Evolutionary conservation across 192 early-diverging fungal genomes (phyloP).

Genomic region (Gigaspora rosea): DNA sequence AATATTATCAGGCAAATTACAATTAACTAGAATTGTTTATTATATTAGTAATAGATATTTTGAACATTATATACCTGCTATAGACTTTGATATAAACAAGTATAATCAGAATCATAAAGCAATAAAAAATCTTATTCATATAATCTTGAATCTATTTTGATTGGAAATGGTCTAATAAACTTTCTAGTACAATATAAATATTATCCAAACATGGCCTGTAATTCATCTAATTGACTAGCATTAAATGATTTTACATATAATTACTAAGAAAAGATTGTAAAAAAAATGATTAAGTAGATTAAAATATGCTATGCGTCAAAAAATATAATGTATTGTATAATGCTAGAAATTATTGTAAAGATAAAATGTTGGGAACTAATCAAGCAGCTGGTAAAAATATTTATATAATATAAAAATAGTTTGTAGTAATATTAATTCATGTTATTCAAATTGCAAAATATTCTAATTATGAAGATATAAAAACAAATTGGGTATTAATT

Average conservation of each 20-base stretch:
- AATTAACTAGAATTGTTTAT: constrained; percentile 11
- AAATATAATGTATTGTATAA: constrained; percentile 77
- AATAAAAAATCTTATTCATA: constrained; percentile 39
- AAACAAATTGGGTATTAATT: constrained; percentile 73
- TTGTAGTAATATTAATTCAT: constrained; percentile 83
- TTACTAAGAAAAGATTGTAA: constrained; percentile 72
- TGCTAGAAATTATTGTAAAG: constrained; percentile 80
- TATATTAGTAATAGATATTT: constrained; percentile 60
- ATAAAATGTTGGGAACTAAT: constrained; percentile 77
- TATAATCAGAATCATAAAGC: constrained; percentile 59
- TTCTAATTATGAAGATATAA: constrained; percentile 78
- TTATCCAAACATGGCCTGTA: constrained; percentile 78
- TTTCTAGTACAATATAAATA: constrained; percentile 86
- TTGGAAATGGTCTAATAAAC: constrained; percentile 93
- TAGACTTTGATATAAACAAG: constrained; percentile 77
- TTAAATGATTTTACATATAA: constrained; percentile 71
- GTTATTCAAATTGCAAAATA: constrained; percentile 87
- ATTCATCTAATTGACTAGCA: constrained; percentile 75
- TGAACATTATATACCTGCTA: constrained; percentile 94
- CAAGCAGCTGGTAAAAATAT: constrained; percentile 85
- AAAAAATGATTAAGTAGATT: constrained; percentile 72
- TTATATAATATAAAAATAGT: constrained; percentile 90
- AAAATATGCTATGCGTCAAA: constrained; percentile 83
- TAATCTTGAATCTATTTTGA: constrained; percentile 77
- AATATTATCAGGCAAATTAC: too few relatives aligned